These are phyloP conservation scores for Phytophthora pseudosyringae DNA, from an alignment of 352 stramenopile species.

Conservation along the genomic window DNA sequence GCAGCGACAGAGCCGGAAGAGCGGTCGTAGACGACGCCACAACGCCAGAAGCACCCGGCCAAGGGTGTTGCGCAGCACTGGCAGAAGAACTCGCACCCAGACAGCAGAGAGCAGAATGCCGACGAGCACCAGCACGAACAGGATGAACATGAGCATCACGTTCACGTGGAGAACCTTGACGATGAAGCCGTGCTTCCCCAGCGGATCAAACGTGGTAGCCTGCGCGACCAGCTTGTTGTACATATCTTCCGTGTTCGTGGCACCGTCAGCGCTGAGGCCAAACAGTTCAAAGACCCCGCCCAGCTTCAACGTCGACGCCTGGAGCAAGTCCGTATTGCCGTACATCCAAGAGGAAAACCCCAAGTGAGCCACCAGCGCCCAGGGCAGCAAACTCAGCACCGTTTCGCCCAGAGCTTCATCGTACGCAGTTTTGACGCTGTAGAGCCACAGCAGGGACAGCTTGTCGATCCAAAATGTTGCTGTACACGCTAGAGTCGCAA, in stretches of 20 bases:
- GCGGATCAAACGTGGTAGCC: slow-evolving; percentile 49
- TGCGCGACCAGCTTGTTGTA: slow-evolving; percentile 55
- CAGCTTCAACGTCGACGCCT: slow-evolving; percentile 59
- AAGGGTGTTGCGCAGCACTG: slow-evolving; percentile 52
- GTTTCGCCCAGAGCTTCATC: slow-evolving; percentile 77
- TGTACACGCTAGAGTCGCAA: slow-evolving; percentile 63
- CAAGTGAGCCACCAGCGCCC: slow-evolving; percentile 74
- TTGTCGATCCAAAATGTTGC: slow-evolving; percentile 87
- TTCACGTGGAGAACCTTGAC: slow-evolving; percentile 78
- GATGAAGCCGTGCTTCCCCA: slow-evolving; percentile 63
- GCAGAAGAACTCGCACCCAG: slow-evolving; percentile 54
- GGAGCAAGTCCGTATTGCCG: slow-evolving; percentile 72
- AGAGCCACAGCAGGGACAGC: slow-evolving; percentile 75
- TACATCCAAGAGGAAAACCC: slow-evolving; percentile 88
- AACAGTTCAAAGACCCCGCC: slow-evolving; percentile 47
- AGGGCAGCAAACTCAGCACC: slow-evolving; percentile 63
- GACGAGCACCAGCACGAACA: slow-evolving; percentile 60
- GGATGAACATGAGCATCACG: slow-evolving; percentile 74
- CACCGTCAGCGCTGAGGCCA: slow-evolving; percentile 35
- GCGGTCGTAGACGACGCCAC: slow-evolving; percentile 37
- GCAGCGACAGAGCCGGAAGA: slow-evolving; percentile 31
- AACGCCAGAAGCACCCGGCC: slow-evolving; percentile 39
- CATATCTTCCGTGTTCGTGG: slow-evolving; percentile 38
- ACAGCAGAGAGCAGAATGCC: slow-evolving; percentile 69
- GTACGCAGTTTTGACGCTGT: slow-evolving; percentile 82